These are phyloP conservation scores for Geotrichum australiense DNA, from an alignment of 1,139 yeast genomes.

Conservation along the genomic window DNA sequence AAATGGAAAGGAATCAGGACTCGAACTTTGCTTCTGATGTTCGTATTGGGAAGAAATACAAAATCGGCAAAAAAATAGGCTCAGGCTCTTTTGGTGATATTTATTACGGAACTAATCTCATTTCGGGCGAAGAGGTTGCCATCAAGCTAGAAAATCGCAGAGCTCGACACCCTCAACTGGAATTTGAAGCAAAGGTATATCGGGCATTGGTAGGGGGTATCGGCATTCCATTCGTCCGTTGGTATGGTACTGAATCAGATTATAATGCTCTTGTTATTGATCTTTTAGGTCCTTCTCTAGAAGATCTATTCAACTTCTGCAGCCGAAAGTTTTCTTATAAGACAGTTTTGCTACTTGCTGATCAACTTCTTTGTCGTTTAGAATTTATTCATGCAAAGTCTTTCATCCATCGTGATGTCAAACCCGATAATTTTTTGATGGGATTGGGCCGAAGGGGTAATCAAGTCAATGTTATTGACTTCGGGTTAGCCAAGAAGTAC, in stretches of 20 bases:
- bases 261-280: slow-evolving; percentile 97
- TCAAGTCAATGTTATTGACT: slow-evolving; percentile 93
- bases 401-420: slow-evolving; percentile 80
- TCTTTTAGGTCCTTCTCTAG: slow-evolving; percentile 88
- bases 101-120: slow-evolving; percentile 79
- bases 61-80: slow-evolving; percentile 94
- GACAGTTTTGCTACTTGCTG: slow-evolving; percentile 87
- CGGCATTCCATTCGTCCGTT: slow-evolving; percentile 93
- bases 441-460: slow-evolving; percentile 95
- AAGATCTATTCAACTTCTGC: slow-evolving; percentile 93
- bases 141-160: slow-evolving; percentile 84
- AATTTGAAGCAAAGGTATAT: slow-evolving; percentile 93
- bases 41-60: slow-evolving; percentile 90
- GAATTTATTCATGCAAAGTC: slow-evolving; percentile 95
- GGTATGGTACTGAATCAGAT: slow-evolving; percentile 97
- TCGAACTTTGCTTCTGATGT: slow-evolving; percentile 43
- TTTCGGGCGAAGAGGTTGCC: slow-evolving; percentile 96
- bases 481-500: slow-evolving; percentile 92
- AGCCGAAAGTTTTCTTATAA: slow-evolving; percentile 88
- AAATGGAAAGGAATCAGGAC: slow-evolving; percentile 1
- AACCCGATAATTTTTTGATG: slow-evolving; percentile 95
- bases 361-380: slow-evolving; percentile 87
- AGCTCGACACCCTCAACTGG: slow-evolving; percentile 95
- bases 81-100: slow-evolving; percentile 98
- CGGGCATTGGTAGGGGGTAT: slow-evolving; percentile 94